These are phyloP conservation scores for Anastatica hierochuntica DNA, from an alignment of 345 rosid species.

Conservation along the genomic window DNA sequence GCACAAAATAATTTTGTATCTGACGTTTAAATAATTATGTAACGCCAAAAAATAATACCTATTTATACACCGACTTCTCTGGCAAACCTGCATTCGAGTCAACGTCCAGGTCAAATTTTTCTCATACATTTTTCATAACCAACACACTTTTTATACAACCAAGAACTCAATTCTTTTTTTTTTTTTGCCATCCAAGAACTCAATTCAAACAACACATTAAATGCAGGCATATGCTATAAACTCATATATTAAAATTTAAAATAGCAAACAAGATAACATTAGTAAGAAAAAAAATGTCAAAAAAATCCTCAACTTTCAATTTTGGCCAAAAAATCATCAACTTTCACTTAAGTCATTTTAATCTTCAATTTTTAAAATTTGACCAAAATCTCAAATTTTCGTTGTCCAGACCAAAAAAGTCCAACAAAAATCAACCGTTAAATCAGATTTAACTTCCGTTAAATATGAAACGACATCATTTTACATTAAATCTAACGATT, in stretches of 20 bases:
- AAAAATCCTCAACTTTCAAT: too few relatives aligned
- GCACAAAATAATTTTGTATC: slow-evolving; percentile 18
- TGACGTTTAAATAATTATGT: slow-evolving; percentile 7
- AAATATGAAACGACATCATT: too few relatives aligned
- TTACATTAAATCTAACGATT: too few relatives aligned
- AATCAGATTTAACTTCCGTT: too few relatives aligned
- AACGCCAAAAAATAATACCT: slow-evolving; percentile 13
- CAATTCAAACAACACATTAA: slow-evolving; percentile 9
- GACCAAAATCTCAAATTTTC: too few relatives aligned
- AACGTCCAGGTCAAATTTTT: slow-evolving; percentile 16
- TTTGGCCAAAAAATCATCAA: too few relatives aligned
- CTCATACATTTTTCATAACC: slow-evolving; percentile 9
- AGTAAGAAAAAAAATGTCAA: too few relatives aligned
- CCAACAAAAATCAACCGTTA: too few relatives aligned
- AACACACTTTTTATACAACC: slow-evolving; percentile 5
- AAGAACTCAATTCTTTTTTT: slow-evolving; percentile 9
- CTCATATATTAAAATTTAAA: not conserved
- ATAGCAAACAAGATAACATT: too few relatives aligned
- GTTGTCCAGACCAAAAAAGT: too few relatives aligned
- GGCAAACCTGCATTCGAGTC: slow-evolving; percentile 25
- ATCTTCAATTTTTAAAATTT: too few relatives aligned
- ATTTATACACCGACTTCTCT: slow-evolving; percentile 30
- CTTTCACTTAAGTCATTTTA: too few relatives aligned
- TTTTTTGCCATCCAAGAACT: slow-evolving; percentile 14
- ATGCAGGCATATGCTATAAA: slow-evolving; percentile 13